These are phyloP conservation scores for sweet orange (Citrus sinensis) DNA, from an alignment of 345 rosid species.

Conservation along the genomic window DVS_A1.0 CM039168.1:29409501-29410000, in stretches of 20 bases:
- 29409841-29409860: not conserved
- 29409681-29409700: not conserved
- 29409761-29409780: not conserved
- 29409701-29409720: not conserved
- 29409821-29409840: not conserved
- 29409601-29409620: not conserved
- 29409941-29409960: not conserved
- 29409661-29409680: not conserved
- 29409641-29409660: not conserved
- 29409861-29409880: not conserved
- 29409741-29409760: not conserved
- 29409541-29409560: not conserved
- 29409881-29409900: not conserved
- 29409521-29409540: not conserved
- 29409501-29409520: not conserved
- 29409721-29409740: not conserved
- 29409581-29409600: conserved; percentile 1
- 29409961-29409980: not conserved
- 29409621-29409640: not conserved
- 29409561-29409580: not conserved
- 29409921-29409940: not conserved
- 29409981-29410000: not conserved
- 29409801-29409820: not conserved
- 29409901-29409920: not conserved
- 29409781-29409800: not conserved